These are phyloP conservation scores for Diaporthe batatas DNA, from an alignment of 2,329 filamentous ascomycete species.

Conservation along the genomic window DNA sequence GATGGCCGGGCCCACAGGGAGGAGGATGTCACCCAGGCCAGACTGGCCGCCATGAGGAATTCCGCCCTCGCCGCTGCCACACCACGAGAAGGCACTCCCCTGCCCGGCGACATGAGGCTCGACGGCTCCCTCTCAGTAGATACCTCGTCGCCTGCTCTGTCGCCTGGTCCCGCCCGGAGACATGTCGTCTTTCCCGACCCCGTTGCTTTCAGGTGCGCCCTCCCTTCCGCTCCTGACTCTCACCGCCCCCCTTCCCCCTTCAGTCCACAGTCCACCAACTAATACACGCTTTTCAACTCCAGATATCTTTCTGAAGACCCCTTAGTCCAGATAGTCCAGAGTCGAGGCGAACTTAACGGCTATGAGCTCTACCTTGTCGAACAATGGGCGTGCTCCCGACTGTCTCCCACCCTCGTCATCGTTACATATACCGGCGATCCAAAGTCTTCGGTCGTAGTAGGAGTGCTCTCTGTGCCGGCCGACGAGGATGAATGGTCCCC, in stretches of 20 bases:
- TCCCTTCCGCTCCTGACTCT: background rate
- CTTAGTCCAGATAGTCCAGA: constrained; percentile 80
- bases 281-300: background rate
- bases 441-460: constrained; percentile 81
- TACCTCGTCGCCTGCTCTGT: constrained; percentile 45
- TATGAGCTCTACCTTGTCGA: constrained; percentile 97
- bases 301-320: constrained; percentile 89
- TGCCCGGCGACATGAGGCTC: constrained; percentile 41
- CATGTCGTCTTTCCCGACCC: constrained; percentile 71
- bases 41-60: constrained; percentile 49
- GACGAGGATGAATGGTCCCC: constrained; percentile 86
- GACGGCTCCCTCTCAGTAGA: constrained; percentile 45
- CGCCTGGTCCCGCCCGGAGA: constrained; percentile 53
- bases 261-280: constrained; percentile 3
- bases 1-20: constrained; percentile 54
- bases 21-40: constrained; percentile 54
- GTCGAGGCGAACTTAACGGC: constrained; percentile 77
- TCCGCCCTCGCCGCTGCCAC: constrained; percentile 44
- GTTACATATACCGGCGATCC: constrained; percentile 92
- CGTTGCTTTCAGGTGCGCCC: constrained; percentile 65
- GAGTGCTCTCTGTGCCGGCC: constrained; percentile 84
- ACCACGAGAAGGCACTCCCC: constrained; percentile 40
- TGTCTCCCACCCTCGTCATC: constrained; percentile 91
- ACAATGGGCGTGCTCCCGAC: constrained; percentile 95
- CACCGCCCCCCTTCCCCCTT: background rate